Evolutionary conservation across 257 asterid genomes (phyloP).

Genomic region (Perilla frutescens): DNA sequence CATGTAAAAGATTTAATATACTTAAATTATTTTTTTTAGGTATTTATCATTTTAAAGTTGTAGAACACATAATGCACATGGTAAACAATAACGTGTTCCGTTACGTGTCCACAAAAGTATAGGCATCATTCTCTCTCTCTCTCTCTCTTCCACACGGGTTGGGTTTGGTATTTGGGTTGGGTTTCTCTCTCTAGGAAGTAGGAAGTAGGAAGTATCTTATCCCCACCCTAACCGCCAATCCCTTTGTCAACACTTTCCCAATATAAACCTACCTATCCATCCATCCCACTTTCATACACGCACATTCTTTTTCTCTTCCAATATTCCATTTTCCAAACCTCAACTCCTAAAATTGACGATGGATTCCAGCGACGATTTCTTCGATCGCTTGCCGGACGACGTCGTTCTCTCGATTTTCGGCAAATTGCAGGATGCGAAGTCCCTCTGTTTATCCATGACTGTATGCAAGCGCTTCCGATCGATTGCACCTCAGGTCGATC

Average conservation of each 20-base stretch:
- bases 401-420: constrained; percentile 52
- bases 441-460: constrained; percentile 58
- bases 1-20: too few relatives aligned
- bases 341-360: background rate
- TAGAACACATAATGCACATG: background rate
- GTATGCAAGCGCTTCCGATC: constrained; percentile 61
- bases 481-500: constrained; percentile 49
- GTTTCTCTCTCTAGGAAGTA: constrained; percentile 31
- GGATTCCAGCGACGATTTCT: constrained; percentile 37
- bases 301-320: background rate
- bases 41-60: too few relatives aligned
- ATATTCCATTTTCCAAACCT: background rate
- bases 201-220: constrained; percentile 28
- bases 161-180: too few relatives aligned
- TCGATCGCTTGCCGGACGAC: constrained; percentile 75
- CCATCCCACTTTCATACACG: background rate
- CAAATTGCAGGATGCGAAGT: constrained; percentile 62
- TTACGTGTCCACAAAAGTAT: background rate
- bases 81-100: background rate
- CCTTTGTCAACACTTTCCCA: background rate
- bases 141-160: background rate
- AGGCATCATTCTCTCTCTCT: background rate
- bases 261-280: constrained; percentile 10
- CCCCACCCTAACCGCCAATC: constrained; percentile 31
- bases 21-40: too few relatives aligned